phyloP scores from a whole-genome alignment of 345 rosid genomes.

The Pistacia integerrima region DNA sequence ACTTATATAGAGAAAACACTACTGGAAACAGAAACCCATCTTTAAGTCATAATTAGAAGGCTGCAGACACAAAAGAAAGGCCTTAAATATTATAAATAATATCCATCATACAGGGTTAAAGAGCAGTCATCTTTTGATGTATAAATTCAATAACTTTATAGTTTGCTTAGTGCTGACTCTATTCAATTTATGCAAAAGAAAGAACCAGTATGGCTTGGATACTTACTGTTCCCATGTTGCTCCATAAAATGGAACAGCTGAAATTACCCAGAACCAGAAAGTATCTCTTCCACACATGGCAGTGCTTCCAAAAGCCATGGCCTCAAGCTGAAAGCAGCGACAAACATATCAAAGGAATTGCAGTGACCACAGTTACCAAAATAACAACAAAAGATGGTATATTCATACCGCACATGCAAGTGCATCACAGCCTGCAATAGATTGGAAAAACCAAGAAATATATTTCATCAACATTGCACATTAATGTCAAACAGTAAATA shows the following conservation, averaged over 20 bases:
- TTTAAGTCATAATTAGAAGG: neutral
- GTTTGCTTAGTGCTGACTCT: neutral
- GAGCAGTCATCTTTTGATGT: neutral
- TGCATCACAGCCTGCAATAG: constrained; percentile 92
- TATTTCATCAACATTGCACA: constrained; percentile 21
- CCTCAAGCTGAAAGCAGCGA: constrained; percentile 61
- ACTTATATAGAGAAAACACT: neutral
- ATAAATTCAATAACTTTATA: neutral
- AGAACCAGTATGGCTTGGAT: constrained; percentile 7
- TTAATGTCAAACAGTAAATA: neutral
- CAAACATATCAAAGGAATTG: constrained; percentile 9
- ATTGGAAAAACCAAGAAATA: constrained; percentile 16
- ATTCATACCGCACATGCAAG: constrained; percentile 96
- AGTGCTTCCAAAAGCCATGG: constrained; percentile 90
- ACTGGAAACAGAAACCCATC: neutral
- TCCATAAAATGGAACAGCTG: constrained; percentile 90
- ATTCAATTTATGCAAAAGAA: neutral
- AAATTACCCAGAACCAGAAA: constrained; percentile 96
- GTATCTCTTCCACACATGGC: constrained; percentile 90
- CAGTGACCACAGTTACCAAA: neutral
- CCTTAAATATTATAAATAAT: neutral
- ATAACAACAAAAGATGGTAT: constrained; percentile 13
- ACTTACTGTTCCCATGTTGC: constrained; percentile 99
- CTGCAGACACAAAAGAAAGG: neutral
- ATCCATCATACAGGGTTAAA: neutral